Conservation (phyloP, 164 flowering plant species). For the Dillenia turbinata region DNA sequence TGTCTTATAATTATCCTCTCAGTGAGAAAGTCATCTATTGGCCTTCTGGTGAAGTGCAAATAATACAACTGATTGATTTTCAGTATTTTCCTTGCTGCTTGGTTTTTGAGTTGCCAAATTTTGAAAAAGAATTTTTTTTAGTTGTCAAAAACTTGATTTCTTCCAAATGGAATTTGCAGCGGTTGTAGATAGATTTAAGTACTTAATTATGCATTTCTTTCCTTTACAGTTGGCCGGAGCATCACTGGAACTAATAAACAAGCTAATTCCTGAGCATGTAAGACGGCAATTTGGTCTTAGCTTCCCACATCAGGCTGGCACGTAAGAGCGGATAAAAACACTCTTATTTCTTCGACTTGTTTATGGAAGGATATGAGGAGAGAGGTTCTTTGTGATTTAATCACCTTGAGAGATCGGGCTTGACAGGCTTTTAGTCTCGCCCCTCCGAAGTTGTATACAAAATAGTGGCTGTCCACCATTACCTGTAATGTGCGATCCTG, state of each 20-base stretch:
- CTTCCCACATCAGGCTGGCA: slow-evolving; percentile 37
- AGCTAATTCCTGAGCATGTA: slow-evolving; percentile 77
- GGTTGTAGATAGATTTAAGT: no score
- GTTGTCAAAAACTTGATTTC: no score
- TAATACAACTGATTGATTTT: no score
- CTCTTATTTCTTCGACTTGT: slow-evolving; percentile 4
- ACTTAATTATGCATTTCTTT: background rate
- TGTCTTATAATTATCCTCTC: no score
- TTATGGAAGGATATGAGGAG: slow-evolving; percentile 16
- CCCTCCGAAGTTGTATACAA: no score
- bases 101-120: no score
- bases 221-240: slow-evolving; percentile 65
- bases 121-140: no score
- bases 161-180: no score
- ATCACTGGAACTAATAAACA: slow-evolving; percentile 72
- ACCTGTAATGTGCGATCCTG: background rate
- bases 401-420: background rate
- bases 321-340: slow-evolving; percentile 17
- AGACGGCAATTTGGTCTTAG: slow-evolving; percentile 51
- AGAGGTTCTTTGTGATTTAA: slow-evolving; percentile 3
- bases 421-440: no score
- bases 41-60: no score
- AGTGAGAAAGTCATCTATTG: no score
- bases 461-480: background rate
- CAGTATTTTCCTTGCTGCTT: no score